Conservation (phyloP, 192 early-diverging fungal genomes). For the Rhizophlyctis rosea region DNA sequence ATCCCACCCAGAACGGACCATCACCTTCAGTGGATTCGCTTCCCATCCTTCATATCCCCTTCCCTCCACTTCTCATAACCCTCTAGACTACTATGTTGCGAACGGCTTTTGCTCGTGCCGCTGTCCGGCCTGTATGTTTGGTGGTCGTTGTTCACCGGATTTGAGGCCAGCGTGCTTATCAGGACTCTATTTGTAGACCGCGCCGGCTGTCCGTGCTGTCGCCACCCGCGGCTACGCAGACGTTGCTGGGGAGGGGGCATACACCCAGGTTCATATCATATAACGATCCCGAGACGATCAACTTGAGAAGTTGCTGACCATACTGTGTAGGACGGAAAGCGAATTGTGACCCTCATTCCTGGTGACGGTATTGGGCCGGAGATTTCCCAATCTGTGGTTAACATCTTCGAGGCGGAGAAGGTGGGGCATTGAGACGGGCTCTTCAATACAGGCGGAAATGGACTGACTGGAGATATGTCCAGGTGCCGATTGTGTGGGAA, state of each 20-base stretch:
- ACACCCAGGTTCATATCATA: conserved; percentile 15
- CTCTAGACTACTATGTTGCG: too few relatives aligned
- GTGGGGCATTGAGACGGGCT: conserved; percentile 38
- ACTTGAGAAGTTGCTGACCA: not conserved
- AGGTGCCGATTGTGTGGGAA: conserved; percentile 97
- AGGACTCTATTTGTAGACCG: too few relatives aligned
- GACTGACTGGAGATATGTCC: not conserved
- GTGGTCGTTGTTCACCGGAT: too few relatives aligned
- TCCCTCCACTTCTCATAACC: too few relatives aligned
- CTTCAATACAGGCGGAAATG: conserved; percentile 4
- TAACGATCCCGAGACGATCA: not conserved
- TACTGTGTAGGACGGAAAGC: conserved; percentile 49
- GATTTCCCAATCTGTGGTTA: conserved; percentile 88
- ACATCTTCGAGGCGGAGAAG: conserved; percentile 88
- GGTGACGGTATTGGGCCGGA: conserved; percentile 99
- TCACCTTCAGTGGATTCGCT: too few relatives aligned
- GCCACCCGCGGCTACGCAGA: conserved; percentile 16
- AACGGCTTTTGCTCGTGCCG: too few relatives aligned
- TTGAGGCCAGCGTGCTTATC: too few relatives aligned
- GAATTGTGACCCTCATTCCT: conserved; percentile 87
- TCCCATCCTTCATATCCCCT: too few relatives aligned
- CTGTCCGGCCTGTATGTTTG: too few relatives aligned
- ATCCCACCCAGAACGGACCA: too few relatives aligned
- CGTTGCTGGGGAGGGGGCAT: conserved; percentile 25
- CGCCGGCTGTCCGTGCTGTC: not conserved